Conservation (phyloP, 345 rosid species). For the Arabis hirsuta region DNA sequence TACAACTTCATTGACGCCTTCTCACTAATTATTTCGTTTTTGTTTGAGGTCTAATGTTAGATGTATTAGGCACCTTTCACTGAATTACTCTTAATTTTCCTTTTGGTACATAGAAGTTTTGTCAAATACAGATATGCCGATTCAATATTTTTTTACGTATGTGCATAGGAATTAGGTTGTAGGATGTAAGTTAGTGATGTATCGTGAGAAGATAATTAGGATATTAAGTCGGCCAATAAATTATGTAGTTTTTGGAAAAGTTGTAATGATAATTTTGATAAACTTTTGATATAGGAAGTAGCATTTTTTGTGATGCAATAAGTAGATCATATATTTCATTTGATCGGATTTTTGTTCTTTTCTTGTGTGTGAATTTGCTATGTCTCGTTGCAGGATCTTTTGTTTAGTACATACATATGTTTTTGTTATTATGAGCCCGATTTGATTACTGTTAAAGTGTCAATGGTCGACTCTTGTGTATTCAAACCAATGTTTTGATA, state of each 20-base stretch:
- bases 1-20: neutral
- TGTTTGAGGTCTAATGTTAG: neutral
- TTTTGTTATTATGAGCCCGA: neutral
- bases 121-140: conserved; percentile 5
- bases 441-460: neutral
- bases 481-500: too few relatives aligned
- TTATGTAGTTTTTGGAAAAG: too few relatives aligned
- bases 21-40: neutral
- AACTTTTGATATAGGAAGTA: too few relatives aligned
- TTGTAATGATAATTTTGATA: neutral
- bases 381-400: neutral
- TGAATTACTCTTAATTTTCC: neutral
- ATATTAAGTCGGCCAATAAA: too few relatives aligned
- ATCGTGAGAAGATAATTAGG: too few relatives aligned
- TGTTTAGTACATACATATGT: neutral
- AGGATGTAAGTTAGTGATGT: neutral
- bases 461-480: too few relatives aligned
- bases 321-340: too few relatives aligned
- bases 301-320: too few relatives aligned
- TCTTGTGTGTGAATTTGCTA: neutral
- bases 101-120: neutral
- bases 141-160: neutral
- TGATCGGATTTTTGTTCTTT: neutral
- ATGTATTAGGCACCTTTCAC: neutral
- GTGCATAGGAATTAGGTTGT: neutral